Evolutionary conservation across 257 asterid species (phyloP).

Genomic region (Voacanga thouarsii): DNA sequence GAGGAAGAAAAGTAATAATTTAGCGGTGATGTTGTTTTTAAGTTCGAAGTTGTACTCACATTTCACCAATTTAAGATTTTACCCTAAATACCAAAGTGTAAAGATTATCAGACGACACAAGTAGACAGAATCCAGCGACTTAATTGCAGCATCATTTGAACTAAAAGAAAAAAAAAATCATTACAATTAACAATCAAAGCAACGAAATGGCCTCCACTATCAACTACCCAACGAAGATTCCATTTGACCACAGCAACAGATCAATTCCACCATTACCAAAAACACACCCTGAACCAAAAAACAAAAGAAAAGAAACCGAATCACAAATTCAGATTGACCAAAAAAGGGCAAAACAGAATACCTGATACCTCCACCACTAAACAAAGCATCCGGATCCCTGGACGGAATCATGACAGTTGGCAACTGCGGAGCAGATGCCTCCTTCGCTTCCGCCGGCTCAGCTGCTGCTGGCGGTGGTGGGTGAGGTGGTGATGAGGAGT

Average conservation of each 20-base stretch:
- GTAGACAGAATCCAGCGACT: not conserved
- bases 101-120: not conserved
- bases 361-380: constrained; percentile 71
- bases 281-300: not conserved
- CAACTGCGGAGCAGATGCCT: constrained; percentile 13
- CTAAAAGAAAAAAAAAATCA: not conserved
- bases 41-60: not conserved
- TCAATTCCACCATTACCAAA: not conserved
- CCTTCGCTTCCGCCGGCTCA: not conserved
- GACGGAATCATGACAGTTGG: constrained; percentile 29
- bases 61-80: not conserved
- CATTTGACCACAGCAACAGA: not conserved
- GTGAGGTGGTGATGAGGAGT: not conserved
- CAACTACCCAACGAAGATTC: not conserved
- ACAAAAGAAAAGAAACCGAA: not conserved
- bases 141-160: not conserved
- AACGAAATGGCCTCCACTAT: not conserved
- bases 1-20: not conserved
- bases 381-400: constrained; percentile 40
- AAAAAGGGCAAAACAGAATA: constrained; percentile 12
- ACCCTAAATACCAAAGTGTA: too few species aligned
- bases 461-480: not conserved
- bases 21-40: not conserved
- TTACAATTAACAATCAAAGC: not conserved
- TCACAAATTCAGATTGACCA: not conserved